Evolutionary conservation across 768 basidiomycete genomes (phyloP).

Genomic region (Chiua virens): DNA sequence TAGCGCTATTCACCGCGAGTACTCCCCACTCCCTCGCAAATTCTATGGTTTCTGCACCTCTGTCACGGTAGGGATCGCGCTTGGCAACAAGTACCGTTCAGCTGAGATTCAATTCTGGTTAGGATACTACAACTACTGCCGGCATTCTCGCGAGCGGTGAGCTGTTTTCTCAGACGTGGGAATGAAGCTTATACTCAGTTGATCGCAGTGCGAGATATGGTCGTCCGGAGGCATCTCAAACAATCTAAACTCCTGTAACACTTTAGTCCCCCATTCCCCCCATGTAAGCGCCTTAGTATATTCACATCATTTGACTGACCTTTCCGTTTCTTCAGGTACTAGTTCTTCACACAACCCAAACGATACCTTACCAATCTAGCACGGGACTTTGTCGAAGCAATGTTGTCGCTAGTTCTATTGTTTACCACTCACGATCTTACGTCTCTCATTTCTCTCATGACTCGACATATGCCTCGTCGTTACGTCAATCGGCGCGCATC

Average conservation of each 20-base stretch:
- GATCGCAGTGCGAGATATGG: conserved; percentile 72
- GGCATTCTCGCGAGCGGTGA: conserved; percentile 76
- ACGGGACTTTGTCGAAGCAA: conserved; percentile 12
- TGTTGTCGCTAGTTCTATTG: conserved; percentile 13
- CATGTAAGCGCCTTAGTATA: too few relatives aligned
- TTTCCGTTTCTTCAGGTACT: conserved; percentile 1
- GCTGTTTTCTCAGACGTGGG: conserved; percentile 19
- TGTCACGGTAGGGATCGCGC: conserved; percentile 51
- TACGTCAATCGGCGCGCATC: neutral
- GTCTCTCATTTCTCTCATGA: conserved; percentile 1
- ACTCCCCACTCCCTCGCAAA: conserved; percentile 70
- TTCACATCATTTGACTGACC: neutral
- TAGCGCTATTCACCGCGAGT: conserved; percentile 72
- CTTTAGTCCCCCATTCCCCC: too few relatives aligned
- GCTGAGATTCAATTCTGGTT: conserved; percentile 2
- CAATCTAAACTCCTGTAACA: conserved; percentile 65
- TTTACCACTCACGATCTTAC: conserved; percentile 6
- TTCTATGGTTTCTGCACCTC: conserved; percentile 80
- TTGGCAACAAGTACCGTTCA: neutral
- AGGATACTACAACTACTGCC: conserved; percentile 71
- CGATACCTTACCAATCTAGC: conserved; percentile 4
- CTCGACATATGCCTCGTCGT: neutral
- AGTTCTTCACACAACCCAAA: conserved; percentile 1
- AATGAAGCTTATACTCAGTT: conserved; percentile 1
- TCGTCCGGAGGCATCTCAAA: conserved; percentile 74